Base-by-base conservation (phyloP, 257 asterid species). In the Thymus quinquecostatus region DNA sequence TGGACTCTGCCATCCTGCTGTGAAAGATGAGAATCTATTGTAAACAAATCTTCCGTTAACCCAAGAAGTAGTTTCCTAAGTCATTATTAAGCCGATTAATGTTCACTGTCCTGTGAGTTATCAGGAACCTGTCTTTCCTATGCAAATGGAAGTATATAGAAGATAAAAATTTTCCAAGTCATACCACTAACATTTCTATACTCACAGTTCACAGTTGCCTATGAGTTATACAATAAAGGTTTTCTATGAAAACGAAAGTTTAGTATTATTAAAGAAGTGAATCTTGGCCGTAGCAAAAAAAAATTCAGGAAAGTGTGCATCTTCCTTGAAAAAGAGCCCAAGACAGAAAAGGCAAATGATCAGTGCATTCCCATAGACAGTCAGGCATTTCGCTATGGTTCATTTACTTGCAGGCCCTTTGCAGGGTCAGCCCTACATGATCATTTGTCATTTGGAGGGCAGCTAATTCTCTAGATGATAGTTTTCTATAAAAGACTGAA, bases 331-430 rank as follows among this genome's bases (percentile, higher is more conserved):
- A 33, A 59, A 5, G 29, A 10, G 51, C 6, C 32, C 66, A 32
- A 59, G 40, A 9, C 30, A 8, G 6, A 13, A 30, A 27, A 10
- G 30, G 12, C 50, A 28, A 10, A 78, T 10, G 54, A 69, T 14
- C 51, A 28, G 51, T 55, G 49, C 60, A 74, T 59, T 70, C 60
- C 69, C n/a, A 36, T 61, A 38, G 58, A 36, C 33, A 38, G 57
- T n/a, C 59, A 9, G 30, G 47, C 64, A 10, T 56, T 60, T 50
- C 70, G 43, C 66, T 32, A 10, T 12, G 38, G 44, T 61, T 72
- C 58, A 61, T 13, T 57, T 43, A 2, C 75, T 49, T 27, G 58
- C 56, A 58, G 27, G 29, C 49, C 40, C 60, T 4, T 51, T 28
- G 6, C 40, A 36, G 43, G 13, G 49, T 59, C 33, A 59, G 34